These are phyloP conservation scores for Candida dendrica DNA, from an alignment of 805 yeast genomes.

Conservation along the genomic window DNA sequence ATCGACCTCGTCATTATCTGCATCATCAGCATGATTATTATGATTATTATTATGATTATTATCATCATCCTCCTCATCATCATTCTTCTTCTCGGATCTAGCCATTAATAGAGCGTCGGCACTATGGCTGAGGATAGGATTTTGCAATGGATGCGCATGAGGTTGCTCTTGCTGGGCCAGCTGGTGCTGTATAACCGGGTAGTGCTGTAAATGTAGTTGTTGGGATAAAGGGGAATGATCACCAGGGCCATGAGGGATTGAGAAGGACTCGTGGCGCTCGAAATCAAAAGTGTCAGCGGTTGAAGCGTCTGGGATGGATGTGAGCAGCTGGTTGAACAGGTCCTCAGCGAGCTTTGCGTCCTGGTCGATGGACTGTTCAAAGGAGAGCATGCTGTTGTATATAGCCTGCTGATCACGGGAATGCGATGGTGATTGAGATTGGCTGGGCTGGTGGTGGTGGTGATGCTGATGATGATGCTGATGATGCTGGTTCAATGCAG, in stretches of 20 bases:
- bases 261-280: not conserved
- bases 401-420: not conserved
- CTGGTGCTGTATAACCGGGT: constrained; percentile 4
- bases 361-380: not conserved
- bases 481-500: not conserved
- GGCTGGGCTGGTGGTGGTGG: not conserved
- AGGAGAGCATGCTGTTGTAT: not conserved
- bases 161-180: constrained; percentile 4
- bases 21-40: no score
- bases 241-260: not conserved
- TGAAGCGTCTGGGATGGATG: not conserved
- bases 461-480: constrained; percentile 1
- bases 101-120: not conserved
- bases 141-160: not conserved
- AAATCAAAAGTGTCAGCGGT: not conserved
- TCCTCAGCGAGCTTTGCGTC: not conserved
- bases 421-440: not conserved
- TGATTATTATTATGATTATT: no score
- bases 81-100: no score
- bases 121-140: not conserved
- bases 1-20: not conserved
- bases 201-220: constrained; percentile 2
- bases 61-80: no score
- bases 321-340: not conserved
- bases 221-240: not conserved